Base-by-base conservation (phyloP, 2,329 filamentous ascomycete genomes). In the Calonectria pseudoreteaudii region DNA sequence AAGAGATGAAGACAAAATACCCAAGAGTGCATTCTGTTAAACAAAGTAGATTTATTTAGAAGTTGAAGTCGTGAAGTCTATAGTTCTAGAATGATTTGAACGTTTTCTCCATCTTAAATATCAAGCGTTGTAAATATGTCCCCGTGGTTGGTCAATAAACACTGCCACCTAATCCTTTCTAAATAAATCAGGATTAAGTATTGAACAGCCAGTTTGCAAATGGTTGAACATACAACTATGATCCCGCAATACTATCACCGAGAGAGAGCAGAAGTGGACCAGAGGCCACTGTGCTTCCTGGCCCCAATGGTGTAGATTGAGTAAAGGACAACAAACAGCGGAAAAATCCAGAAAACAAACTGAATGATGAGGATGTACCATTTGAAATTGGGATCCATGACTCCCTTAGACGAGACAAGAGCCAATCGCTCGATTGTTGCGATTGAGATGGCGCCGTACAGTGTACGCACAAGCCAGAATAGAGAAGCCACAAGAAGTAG, bases 131-230 rank as follows among this genome's bases (percentile, higher is more conserved):
- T 5, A 34, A 20, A 56, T 56, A 13, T 34, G 16, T 7, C 18
- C 28, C 3, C 30, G 50, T 20, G 28, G 18, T 47, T 47, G 3
- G 5, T 47, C 44, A 20, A 9, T 10, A 47, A 23, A 11, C n/a
- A 9, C 5, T 23, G 5, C 10, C n/a, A 47, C 3, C 2, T 1
- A 3, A n/a, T n/a, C n/a, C 26, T 1, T 4, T 11, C 6, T n/a
- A 31, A 30, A 53, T 6, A 20, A 9, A 31, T n/a, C 31, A 30
- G 1, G 4, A 31, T 53, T 53, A 20, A 30, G 34, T 2, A 20
- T 56, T n/a, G 4, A 20, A 31, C 5, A 56, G 0, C 8, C 23
- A 34, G 30, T n/a, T 7, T 31, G 4, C 7, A 23, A 3, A 1
- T 23, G n/a, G 20, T 2, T 13, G 1, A 13, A 18, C 8, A 47